Percentiles rank a stretch among this genome's conserved stretches.
Evolutionary conservation across 345 rosid species (phyloP).

Genomic region (Trapa bicornis): DNA sequence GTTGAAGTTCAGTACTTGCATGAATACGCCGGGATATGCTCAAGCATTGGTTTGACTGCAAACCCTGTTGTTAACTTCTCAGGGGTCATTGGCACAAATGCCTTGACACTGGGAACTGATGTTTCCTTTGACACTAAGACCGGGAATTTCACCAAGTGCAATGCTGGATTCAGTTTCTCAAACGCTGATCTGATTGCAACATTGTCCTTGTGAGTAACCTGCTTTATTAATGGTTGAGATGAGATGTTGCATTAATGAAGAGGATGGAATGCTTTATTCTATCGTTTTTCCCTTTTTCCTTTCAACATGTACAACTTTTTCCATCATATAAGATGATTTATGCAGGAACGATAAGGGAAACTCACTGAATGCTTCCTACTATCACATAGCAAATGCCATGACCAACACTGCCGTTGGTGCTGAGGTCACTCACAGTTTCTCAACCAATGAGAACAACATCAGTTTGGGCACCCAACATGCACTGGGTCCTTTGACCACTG

Average conservation of each 20-base stretch:
- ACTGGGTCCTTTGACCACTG: conserved; percentile 53
- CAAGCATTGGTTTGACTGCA: conserved; percentile 74
- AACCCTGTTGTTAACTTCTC: conserved; percentile 73
- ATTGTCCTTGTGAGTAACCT: conserved; percentile 5
- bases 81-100: conserved; percentile 59
- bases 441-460: conserved; percentile 57
- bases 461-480: conserved; percentile 74
- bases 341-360: conserved; percentile 79
- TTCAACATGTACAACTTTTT: background rate
- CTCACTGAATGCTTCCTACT: conserved; percentile 54
- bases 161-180: conserved; percentile 62
- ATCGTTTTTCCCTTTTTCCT: background rate
- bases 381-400: conserved; percentile 50
- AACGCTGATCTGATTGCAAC: conserved; percentile 32
- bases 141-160: conserved; percentile 64
- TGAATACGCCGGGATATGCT: conserved; percentile 67
- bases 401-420: conserved; percentile 70
- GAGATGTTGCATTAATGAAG: background rate
- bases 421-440: conserved; percentile 63
- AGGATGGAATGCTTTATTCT: background rate
- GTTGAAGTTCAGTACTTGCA: conserved; percentile 81
- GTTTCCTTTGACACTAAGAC: conserved; percentile 68
- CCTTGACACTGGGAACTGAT: conserved; percentile 59
- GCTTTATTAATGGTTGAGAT: background rate
- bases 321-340: background rate